Percentiles rank a stretch among this genome's conserved stretches.
These are phyloP conservation scores for Euphorbia celastroides DNA, from an alignment of 441 rosid genomes.

Conservation along the genomic window DNA sequence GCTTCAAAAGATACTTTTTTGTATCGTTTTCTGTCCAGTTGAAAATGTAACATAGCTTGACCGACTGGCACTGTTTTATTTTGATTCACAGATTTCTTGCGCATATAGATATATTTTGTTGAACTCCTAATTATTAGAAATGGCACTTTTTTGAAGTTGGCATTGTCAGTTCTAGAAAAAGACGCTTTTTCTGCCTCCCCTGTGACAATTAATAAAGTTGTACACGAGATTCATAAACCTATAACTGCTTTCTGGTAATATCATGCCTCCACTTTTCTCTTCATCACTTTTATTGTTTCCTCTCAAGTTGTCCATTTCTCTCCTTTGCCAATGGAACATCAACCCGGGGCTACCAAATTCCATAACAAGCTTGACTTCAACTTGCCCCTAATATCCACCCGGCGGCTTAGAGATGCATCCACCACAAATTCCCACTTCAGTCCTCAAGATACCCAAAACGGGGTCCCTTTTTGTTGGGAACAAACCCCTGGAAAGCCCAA, in stretches of 20 bases:
- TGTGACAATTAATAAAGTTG: constrained; percentile 42
- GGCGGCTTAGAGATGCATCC: constrained; percentile 34
- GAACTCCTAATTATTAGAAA: constrained; percentile 8
- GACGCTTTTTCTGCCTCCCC: constrained; percentile 21
- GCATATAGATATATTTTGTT: neutral
- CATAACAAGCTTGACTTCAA: constrained; percentile 56
- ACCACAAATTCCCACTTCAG: constrained; percentile 17
- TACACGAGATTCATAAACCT: constrained; percentile 51
- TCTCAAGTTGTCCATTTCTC: constrained; percentile 9
- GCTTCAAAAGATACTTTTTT: too few species aligned
- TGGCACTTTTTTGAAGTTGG: neutral
- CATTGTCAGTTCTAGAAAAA: neutral
- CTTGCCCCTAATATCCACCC: constrained; percentile 65
- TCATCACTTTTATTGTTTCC: constrained; percentile 12
- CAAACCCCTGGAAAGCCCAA: constrained; percentile 79
- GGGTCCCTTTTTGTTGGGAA: constrained; percentile 90
- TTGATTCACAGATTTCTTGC: constrained; percentile 26
- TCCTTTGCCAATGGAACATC: constrained; percentile 14
- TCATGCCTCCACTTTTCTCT: constrained; percentile 22
- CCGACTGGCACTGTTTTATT: constrained; percentile 25
- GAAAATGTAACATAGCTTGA: constrained; percentile 17
- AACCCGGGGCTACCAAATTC: constrained; percentile 29
- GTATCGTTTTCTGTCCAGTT: constrained; percentile 2
- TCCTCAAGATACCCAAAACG: constrained; percentile 24
- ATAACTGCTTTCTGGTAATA: constrained; percentile 30